These are phyloP conservation scores for Psophocarpus tetragonolobus DNA, from an alignment of 306 rosid genomes.

Conservation along the genomic window DNA sequence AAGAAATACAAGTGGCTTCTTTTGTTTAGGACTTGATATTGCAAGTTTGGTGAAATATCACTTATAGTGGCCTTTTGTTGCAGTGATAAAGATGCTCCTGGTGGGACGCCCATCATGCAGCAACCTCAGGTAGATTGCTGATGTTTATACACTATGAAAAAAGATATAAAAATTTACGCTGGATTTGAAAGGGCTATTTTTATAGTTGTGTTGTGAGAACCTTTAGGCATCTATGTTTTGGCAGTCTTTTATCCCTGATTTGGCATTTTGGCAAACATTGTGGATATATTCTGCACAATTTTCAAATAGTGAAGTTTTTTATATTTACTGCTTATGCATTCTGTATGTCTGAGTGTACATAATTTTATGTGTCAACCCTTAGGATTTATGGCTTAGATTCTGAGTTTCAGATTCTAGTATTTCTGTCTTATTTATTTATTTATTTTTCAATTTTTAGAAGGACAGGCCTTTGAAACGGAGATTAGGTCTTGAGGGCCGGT, in stretches of 20 bases:
- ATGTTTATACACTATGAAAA: slow-evolving; percentile 22
- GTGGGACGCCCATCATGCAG: slow-evolving; percentile 97
- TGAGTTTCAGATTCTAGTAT: slow-evolving; percentile 20
- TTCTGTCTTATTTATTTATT: not conserved
- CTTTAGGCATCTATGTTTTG: slow-evolving; percentile 3
- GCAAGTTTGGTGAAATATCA: slow-evolving; percentile 5
- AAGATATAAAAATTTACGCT: not conserved
- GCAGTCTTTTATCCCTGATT: not conserved
- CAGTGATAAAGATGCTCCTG: slow-evolving; percentile 92
- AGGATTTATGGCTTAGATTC: slow-evolving; percentile 13
- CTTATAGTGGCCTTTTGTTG: slow-evolving; percentile 46
- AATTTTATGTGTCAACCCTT: slow-evolving; percentile 7
- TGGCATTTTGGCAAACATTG: slow-evolving; percentile 7
- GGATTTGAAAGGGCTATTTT: slow-evolving; percentile 7
- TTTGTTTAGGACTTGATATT: not conserved
- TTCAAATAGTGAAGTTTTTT: not conserved
- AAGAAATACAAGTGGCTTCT: slow-evolving; percentile 41
- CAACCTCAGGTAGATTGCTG: slow-evolving; percentile 69
- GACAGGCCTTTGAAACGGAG: slow-evolving; percentile 77
- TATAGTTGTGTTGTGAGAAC: not conserved
- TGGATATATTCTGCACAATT: not conserved
- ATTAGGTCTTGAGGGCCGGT: slow-evolving; percentile 66
- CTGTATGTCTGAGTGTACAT: slow-evolving; percentile 1
- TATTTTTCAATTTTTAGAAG: slow-evolving; percentile 52
- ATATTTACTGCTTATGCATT: not conserved